Percentiles rank a stretch among this genome's conserved stretches.
Conservation (phyloP, 2,329 filamentous ascomycete species). For the Aspergillus pseudoterreus region DNA sequence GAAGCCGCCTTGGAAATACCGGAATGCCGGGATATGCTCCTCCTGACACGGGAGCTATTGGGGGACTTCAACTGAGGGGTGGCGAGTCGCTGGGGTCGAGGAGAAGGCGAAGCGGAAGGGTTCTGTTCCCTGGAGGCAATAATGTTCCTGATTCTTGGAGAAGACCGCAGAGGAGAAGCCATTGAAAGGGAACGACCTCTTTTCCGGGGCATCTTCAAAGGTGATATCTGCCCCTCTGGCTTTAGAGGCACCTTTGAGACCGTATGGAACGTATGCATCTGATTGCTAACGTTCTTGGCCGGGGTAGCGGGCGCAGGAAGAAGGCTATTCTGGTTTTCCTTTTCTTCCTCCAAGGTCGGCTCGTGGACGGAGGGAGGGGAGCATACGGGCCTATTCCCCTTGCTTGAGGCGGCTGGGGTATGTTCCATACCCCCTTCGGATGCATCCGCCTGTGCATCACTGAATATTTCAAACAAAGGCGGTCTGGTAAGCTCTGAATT, state of each 20-base stretch:
- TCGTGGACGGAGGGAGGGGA: slow-evolving; percentile 7
- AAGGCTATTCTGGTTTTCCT: slow-evolving; percentile 23
- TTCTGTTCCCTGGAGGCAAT: slow-evolving; percentile 20
- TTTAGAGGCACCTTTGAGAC: slow-evolving; percentile 75
- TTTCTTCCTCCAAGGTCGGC: slow-evolving; percentile 40
- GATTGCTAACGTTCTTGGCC: slow-evolving; percentile 42
- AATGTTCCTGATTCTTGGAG: slow-evolving; percentile 24
- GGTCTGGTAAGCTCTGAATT: slow-evolving; percentile 2
- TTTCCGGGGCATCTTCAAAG: slow-evolving; percentile 44
- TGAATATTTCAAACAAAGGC: slow-evolving; percentile 15
- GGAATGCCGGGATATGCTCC: slow-evolving; percentile 1
- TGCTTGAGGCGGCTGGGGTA: neutral
- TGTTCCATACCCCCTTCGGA: slow-evolving; percentile 13
- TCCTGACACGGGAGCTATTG: slow-evolving; percentile 14
- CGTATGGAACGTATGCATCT: slow-evolving; percentile 62
- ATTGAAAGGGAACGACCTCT: slow-evolving; percentile 51
- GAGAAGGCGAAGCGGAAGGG: slow-evolving; percentile 17
- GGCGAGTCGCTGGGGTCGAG: slow-evolving; percentile 19
- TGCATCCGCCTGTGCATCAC: slow-evolving; percentile 3
- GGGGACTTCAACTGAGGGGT: slow-evolving; percentile 14
- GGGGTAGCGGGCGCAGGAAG: slow-evolving; percentile 53
- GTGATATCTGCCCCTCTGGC: slow-evolving; percentile 53
- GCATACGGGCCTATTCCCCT: neutral
- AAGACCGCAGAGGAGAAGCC: slow-evolving; percentile 36
- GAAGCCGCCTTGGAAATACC: slow-evolving; percentile 11